Base-by-base conservation (phyloP, 768 basidiomycete genomes). In the Collybiopsis luxurians region DNA sequence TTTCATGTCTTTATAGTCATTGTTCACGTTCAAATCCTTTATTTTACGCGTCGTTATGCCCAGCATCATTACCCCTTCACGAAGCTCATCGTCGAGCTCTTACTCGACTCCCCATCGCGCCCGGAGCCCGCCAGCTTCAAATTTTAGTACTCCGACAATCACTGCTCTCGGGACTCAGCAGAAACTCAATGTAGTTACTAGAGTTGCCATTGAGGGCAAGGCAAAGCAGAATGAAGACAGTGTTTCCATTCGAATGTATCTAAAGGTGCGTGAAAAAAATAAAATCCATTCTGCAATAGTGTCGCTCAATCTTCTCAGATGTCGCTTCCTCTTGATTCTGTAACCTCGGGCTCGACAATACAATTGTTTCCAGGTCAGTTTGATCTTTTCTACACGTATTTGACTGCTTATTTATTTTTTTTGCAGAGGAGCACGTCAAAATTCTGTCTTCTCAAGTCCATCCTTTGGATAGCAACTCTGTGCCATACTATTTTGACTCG, bases 391-490 rank as follows among this genome's bases (percentile, higher is more conserved):
- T 30, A 39, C 50, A 36, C 12, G 50, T n/a, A 15, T 9, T 36
- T 13, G 6, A 38, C 27, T 11, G 13, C 42, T 28, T 11, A 17
- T 19, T 38, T 26, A 65, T 21, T 58, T 44, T 49, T 45, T 45
- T 36, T 50, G 5, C 63, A 90, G 90, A 92, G 85, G 89, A 89
- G 60, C 90, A 87, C 64, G 72, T 92, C 59, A 90, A 89, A 68
- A 79, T 92, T 46, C 66, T 89, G 42, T 78, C 81, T 7, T 87
- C 87, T 9, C 81, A 89, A 66, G 82, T 90, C 3, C 90, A 92
- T 62, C 90, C 91, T 7, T 73, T 92, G 31, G 88, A 92, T 70
- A 73, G 69, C 55, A 81, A 81, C 59, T 89, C 86, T 3, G 78
- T 78, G 2, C 90, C 90, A 7, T 92, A 90, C 72, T 83, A 82